Percentiles rank a stretch among this genome's conserved stretches.
Conservation (phyloP, 2,329 filamentous ascomycete species). For the Alternaria infectoria region DNA sequence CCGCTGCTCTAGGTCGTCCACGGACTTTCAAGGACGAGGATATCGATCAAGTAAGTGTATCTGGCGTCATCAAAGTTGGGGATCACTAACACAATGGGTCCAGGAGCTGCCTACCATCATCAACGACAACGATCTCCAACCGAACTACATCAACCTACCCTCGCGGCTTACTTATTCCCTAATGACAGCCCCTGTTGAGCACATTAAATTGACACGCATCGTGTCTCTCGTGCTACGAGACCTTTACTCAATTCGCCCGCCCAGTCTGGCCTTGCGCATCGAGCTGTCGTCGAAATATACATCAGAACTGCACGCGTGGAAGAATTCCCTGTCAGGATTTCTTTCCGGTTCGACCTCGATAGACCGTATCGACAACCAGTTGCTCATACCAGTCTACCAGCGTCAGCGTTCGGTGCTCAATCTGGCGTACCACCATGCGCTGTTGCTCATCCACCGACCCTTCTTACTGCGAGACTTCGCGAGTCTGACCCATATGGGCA, state of each 20-base stretch:
- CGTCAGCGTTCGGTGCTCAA: conserved; percentile 62
- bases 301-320: conserved; percentile 54
- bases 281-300: conserved; percentile 52
- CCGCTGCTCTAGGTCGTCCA: conserved; percentile 68
- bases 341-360: conserved; percentile 49
- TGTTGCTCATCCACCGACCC: conserved; percentile 63
- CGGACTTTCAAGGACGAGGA: conserved; percentile 68
- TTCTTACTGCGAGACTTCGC: conserved; percentile 58
- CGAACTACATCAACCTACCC: conserved; percentile 35
- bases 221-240: conserved; percentile 54
- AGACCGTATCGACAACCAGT: conserved; percentile 48
- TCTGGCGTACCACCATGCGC: conserved; percentile 62
- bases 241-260: conserved; percentile 51
- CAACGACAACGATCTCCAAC: conserved; percentile 42
- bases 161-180: conserved; percentile 43
- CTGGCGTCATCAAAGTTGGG: not conserved
- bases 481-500: conserved; percentile 39
- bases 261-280: conserved; percentile 39
- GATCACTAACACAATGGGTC: not conserved
- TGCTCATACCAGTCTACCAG: conserved; percentile 58
- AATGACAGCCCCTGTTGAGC: conserved; percentile 56
- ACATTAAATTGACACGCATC: conserved; percentile 54
- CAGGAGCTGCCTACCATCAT: conserved; percentile 47
- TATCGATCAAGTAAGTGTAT: conserved; percentile 62
- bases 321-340: conserved; percentile 53